phyloP scores from a whole-genome alignment of 768 basidiomycete genomes.

The Boletus pseudopeckii region DNA sequence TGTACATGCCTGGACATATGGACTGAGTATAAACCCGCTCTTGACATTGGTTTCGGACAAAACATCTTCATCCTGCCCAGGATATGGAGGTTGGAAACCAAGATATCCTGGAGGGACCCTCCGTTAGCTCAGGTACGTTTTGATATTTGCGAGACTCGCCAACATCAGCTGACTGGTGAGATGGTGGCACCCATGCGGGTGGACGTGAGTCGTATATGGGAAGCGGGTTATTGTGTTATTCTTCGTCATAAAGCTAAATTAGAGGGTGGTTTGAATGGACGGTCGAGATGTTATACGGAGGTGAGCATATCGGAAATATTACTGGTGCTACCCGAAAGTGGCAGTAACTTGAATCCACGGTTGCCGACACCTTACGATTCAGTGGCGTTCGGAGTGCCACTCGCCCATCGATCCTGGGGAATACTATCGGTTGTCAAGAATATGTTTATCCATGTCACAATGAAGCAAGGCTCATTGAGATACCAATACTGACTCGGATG shows the following conservation, averaged over 20 bases:
- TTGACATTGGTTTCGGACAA: slow-evolving; percentile 63
- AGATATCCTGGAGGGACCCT: slow-evolving; percentile 52
- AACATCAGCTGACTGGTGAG: slow-evolving; percentile 65
- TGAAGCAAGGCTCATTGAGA: too few relatives aligned
- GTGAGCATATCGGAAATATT: background rate
- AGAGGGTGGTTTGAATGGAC: background rate
- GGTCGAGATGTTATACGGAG: background rate
- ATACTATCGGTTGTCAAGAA: too few relatives aligned
- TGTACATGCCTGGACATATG: slow-evolving; percentile 55
- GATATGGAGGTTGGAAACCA: slow-evolving; percentile 73
- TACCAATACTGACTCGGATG: too few relatives aligned
- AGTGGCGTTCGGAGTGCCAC: too few relatives aligned
- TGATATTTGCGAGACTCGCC: slow-evolving; percentile 39
- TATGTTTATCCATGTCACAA: too few relatives aligned
- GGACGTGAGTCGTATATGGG: slow-evolving; percentile 65
- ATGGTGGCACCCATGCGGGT: slow-evolving; percentile 68
- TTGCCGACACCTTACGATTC: too few relatives aligned
- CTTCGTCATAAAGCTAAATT: slow-evolving; percentile 18
- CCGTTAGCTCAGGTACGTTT: background rate
- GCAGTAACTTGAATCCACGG: too few relatives aligned
- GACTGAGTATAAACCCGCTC: slow-evolving; percentile 55
- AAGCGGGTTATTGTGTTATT: slow-evolving; percentile 27
- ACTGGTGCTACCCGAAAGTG: too few relatives aligned
- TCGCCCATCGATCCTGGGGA: too few relatives aligned
- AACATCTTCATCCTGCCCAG: slow-evolving; percentile 71